Conservation (phyloP, 352 stramenopile species). For the Phytopythium helicoides region DNA sequence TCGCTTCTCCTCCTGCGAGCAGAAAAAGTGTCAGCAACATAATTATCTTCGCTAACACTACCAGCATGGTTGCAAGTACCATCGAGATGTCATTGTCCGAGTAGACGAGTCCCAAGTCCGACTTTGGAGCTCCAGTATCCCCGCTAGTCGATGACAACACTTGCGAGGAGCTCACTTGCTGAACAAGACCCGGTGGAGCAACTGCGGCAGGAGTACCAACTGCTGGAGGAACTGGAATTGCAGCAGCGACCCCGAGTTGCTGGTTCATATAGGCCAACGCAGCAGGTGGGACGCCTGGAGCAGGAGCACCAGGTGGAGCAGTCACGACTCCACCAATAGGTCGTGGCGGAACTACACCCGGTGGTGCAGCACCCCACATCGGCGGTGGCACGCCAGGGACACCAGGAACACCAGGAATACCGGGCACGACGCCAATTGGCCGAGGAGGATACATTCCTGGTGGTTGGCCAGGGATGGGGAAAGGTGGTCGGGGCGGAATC, state of each 20-base stretch:
- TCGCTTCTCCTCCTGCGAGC: slow-evolving; percentile 70
- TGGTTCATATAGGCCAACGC: slow-evolving; percentile 25
- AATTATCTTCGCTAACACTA: not conserved
- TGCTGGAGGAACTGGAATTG: not conserved
- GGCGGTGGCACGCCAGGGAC: slow-evolving; percentile 24
- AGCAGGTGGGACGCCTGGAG: slow-evolving; percentile 6
- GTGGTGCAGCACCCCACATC: slow-evolving; percentile 19
- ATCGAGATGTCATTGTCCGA: slow-evolving; percentile 55
- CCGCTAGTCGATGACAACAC: slow-evolving; percentile 5
- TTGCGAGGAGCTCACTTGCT: too few relatives aligned
- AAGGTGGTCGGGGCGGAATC: slow-evolving; percentile 36
- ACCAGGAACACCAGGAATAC: slow-evolving; percentile 18
- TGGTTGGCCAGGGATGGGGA: slow-evolving; percentile 1
- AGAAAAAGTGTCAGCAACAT: not conserved
- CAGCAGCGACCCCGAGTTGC: slow-evolving; percentile 8
- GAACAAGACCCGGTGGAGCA: too few relatives aligned
- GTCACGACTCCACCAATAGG: slow-evolving; percentile 3
- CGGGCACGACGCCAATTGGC: slow-evolving; percentile 27
- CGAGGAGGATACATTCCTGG: slow-evolving; percentile 5
- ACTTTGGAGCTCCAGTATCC: slow-evolving; percentile 22
- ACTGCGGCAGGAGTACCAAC: too few relatives aligned
- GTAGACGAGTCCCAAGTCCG: slow-evolving; percentile 49
- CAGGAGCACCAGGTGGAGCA: slow-evolving; percentile 8
- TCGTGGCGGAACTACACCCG: slow-evolving; percentile 14
- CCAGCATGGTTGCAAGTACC: slow-evolving; percentile 19